Evolutionary conservation across 2,329 filamentous ascomycete species (phyloP), one percentile per base, ranked within the genome.

Genomic region (Colletotrichum sansevieriae): DNA sequence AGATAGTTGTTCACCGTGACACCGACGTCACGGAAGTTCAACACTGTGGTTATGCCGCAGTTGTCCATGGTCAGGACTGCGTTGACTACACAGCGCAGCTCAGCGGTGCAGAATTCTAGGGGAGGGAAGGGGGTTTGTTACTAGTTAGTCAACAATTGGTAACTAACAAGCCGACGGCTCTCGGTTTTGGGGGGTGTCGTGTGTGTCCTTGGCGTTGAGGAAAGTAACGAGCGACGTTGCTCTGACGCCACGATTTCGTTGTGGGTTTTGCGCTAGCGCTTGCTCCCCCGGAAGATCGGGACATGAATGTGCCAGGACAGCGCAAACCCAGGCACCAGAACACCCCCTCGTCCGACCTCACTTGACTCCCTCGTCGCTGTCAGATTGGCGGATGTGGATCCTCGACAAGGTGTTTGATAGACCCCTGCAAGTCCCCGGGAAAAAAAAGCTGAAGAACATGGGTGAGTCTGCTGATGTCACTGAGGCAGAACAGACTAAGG

Each of bases 1-100:
- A 88, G 78, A 70, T 85, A 85, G 29, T 79, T 75, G 73, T 94
- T 94, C 72, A 93, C 83, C 0, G 88, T 89, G 71, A 83, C 81
- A 46, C 90, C 92, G 49, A 95, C 90, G 83, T 95, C 92, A 65
- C 93, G 88, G 76, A 95, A 93, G 78, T 95, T 95, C 73, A 91
- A 80, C 58, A 95, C 84, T 60, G 72, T 71, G 15, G 49, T 71
- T 39, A 72, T 37, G 55, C 65, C 54, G 20, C 44, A 56, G 29
- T 39, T 65, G 7, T 69, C 66, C 66, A 69, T 69, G 47, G 35
- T 47, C 33, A 54, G 58, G 8, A 13, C 25, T 37, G 29, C 22
- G 39, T 58, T 44, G 33, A 56, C 25, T 33, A 12, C 39, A 33
- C 10, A 20, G 25, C 39, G 13, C 49, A 35, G 49, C 49, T 39